Conservation (phyloP, 1,139 yeast species). For the Arxiozyma bovina region DNA sequence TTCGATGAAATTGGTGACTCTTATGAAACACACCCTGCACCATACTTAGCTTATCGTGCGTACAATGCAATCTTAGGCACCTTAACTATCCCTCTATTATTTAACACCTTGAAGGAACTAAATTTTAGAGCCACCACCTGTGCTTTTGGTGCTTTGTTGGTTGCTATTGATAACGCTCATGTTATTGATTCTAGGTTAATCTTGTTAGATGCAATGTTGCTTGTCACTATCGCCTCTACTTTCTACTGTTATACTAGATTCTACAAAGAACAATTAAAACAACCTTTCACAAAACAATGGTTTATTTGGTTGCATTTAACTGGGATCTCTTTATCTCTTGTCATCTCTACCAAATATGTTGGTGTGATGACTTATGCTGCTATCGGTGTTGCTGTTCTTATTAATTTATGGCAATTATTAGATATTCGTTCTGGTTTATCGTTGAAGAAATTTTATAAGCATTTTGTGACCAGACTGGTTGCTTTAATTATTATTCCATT, state of each 20-base stretch:
- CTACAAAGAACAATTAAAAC: conserved; percentile 52
- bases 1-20: conserved; percentile 86
- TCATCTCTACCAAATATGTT: conserved; percentile 88
- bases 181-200: conserved; percentile 85
- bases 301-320: conserved; percentile 80
- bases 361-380: conserved; percentile 87
- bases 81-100: conserved; percentile 72
- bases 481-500: conserved; percentile 76
- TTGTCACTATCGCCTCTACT: conserved; percentile 71
- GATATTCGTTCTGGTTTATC: conserved; percentile 67
- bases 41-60: conserved; percentile 79
- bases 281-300: conserved; percentile 66
- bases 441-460: conserved; percentile 49
- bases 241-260: conserved; percentile 72
- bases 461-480: conserved; percentile 67
- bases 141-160: conserved; percentile 66
- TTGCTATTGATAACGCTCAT: conserved; percentile 87
- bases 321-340: conserved; percentile 81
- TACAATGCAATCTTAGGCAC: conserved; percentile 79
- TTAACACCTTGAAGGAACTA: conserved; percentile 71
- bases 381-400: conserved; percentile 74
- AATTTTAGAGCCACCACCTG: conserved; percentile 77
- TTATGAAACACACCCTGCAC: conserved; percentile 68
- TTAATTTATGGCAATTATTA: conserved; percentile 80
- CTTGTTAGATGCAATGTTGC: conserved; percentile 80